Base-by-base conservation (phyloP, 441 rosid species). In the Euphorbia corollata region DNA sequence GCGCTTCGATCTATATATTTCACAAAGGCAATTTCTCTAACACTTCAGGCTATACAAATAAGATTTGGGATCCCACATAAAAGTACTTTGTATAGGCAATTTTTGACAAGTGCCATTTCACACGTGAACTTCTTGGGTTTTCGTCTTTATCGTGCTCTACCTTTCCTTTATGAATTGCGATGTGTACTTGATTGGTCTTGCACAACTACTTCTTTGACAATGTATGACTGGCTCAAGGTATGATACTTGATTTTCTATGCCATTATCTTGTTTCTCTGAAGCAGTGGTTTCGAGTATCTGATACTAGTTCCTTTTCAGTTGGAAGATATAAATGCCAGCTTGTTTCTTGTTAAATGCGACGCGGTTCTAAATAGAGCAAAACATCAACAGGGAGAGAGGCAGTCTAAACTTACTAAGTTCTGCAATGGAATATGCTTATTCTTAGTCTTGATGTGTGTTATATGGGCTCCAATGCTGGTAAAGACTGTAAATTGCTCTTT, bases 381-480 rank as follows among this genome's bases (percentile, higher is more conserved):
- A 71, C 95, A 91, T 84, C 85, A 81, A 81, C 98, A 80, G 74
- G 99, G 99, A 80, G 88, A 86, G 72, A 95, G 80, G 82, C 99
- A 95, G 81, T 79, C 91, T 54, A 87, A 82, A 79, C 81, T 83
- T 86, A 91, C 99, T 71, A 95, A 95, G 83, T 95, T 96, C 79
- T 95, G 99, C 87, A 95, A 83, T 68, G 99, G 99, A 68, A 90
- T 95, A 75, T 89, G 97, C 77, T 79, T 95, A 63, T 90, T 91
- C 84, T 91, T 91, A 80, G 72, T 95, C 71, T 78, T 95, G 78
- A 76, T 95, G 61, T 88, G 92, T 69, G 96, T 88, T 61, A 89
- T 95, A 68, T 95, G 99, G 99, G 87, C 99, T 82, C 99, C 99
- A 23, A 95, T 95, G 97, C 90, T 95, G 96, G 99, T 95, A 87